Percentiles rank a stretch among this genome's conserved stretches.
Conservation (phyloP, 495 filamentous ascomycete genomes). For the Aspergillus conjunctus region DNA sequence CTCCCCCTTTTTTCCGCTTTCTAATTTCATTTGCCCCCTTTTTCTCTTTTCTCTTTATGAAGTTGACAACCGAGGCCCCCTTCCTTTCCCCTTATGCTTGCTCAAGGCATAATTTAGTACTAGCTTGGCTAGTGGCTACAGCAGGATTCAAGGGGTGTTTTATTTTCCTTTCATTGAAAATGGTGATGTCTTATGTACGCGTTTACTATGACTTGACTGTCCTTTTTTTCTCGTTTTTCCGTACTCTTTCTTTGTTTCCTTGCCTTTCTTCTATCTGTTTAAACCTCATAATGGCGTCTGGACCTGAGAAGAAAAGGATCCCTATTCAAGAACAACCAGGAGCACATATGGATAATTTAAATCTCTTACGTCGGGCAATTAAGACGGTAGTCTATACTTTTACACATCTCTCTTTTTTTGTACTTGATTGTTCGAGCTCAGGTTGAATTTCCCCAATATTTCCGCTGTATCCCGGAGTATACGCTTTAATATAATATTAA, state of each 20-base stretch:
- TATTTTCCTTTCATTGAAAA: constrained; percentile 1
- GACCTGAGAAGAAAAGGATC: not conserved
- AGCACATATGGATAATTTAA: not conserved
- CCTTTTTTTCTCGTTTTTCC: not conserved
- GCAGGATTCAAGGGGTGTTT: not conserved
- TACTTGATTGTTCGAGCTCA: too few relatives aligned
- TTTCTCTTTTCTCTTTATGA: not conserved
- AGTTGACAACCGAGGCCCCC: not conserved
- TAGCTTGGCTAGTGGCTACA: not conserved
- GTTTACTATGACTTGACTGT: constrained; percentile 2
- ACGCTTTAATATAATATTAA: too few relatives aligned
- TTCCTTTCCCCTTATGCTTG: not conserved
- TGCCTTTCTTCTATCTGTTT: not conserved
- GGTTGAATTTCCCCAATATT: too few relatives aligned
- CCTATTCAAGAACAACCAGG: not conserved
- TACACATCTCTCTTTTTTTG: too few relatives aligned
- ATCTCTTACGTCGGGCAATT: not conserved
- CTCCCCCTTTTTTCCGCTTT: not conserved
- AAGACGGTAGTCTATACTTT: too few relatives aligned
- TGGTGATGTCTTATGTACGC: constrained; percentile 21
- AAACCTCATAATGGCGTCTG: not conserved
- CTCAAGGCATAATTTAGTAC: not conserved
- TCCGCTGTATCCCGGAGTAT: too few relatives aligned
- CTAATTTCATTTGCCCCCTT: constrained; percentile 9
- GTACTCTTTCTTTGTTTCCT: not conserved